Percentiles rank a stretch among this genome's conserved stretches.
Conservation (phyloP, 305 asterid species). For the Vinca major region DNA sequence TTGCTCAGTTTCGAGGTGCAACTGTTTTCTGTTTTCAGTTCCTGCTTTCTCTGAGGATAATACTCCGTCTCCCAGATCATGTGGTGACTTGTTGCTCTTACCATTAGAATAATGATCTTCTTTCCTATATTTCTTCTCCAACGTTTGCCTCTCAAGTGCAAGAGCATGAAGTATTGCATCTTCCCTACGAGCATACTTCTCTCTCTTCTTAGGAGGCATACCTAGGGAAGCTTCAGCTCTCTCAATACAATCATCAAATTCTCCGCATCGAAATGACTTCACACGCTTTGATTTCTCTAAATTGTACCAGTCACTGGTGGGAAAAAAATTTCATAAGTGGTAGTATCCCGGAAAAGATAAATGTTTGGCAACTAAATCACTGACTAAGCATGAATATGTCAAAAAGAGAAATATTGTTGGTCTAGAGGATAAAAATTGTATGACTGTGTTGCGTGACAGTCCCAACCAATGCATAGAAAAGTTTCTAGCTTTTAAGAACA, state of each 20-base stretch:
- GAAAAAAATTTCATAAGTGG: constrained; percentile 17
- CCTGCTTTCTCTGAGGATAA: constrained; percentile 36
- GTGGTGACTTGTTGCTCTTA: constrained; percentile 36
- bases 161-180: constrained; percentile 98
- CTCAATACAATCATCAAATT: constrained; percentile 87
- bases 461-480: not conserved
- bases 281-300: constrained; percentile 96
- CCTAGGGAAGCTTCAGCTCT: constrained; percentile 89
- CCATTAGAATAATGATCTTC: constrained; percentile 38
- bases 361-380: not conserved
- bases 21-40: constrained; percentile 33
- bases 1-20: constrained; percentile 28
- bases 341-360: not conserved
- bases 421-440: not conserved
- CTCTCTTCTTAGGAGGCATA: constrained; percentile 94
- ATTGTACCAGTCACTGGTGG: constrained; percentile 90
- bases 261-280: constrained; percentile 90
- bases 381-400: not conserved
- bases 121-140: constrained; percentile 62
- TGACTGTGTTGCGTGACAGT: not conserved
- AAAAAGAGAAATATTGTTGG: not conserved
- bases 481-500: not conserved
- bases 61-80: constrained; percentile 24
- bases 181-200: constrained; percentile 94
- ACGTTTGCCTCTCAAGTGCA: constrained; percentile 68